Percentiles rank a stretch among this genome's conserved stretches.
Evolutionary conservation across 2,329 filamentous ascomycete species (phyloP).

Genomic region (Nakataea oryzae): DNA sequence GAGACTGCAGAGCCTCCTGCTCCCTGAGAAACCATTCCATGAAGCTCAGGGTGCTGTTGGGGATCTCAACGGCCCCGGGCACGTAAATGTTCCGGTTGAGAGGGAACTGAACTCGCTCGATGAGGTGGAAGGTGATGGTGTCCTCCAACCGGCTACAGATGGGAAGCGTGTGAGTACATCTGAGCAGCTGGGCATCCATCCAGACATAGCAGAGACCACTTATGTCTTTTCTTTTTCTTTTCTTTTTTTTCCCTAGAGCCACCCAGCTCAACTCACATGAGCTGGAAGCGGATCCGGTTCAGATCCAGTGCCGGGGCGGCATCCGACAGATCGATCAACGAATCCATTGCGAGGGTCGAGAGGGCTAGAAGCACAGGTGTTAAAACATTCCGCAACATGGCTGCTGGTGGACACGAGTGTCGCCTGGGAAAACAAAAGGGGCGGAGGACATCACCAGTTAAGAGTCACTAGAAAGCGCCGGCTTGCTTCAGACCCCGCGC

Average conservation of each 20-base stretch:
- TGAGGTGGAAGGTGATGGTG: conserved; percentile 93
- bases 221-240: no score
- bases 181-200: neutral
- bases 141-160: conserved; percentile 76
- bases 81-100: conserved; percentile 81
- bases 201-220: neutral
- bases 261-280: conserved; percentile 58
- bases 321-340: conserved; percentile 80
- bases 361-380: neutral
- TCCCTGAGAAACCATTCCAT: conserved; percentile 90
- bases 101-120: conserved; percentile 96
- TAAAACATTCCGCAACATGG: neutral
- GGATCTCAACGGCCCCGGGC: conserved; percentile 70
- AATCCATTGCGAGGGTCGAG: conserved; percentile 62
- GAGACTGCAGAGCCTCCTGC: conserved; percentile 83
- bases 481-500: neutral
- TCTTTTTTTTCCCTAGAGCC: neutral
- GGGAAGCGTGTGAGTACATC: conserved; percentile 5
- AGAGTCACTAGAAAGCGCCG: neutral
- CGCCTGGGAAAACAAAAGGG: neutral
- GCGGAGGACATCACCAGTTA: neutral
- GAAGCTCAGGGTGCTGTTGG: conserved; percentile 63
- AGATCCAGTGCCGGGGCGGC: conserved; percentile 79
- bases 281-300: conserved; percentile 81
- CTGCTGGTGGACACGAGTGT: no score